Evolutionary conservation across 768 basidiomycete genomes (phyloP), one percentile per base, ranked within the genome.

Genomic region (Mycena indigotica): DNA sequence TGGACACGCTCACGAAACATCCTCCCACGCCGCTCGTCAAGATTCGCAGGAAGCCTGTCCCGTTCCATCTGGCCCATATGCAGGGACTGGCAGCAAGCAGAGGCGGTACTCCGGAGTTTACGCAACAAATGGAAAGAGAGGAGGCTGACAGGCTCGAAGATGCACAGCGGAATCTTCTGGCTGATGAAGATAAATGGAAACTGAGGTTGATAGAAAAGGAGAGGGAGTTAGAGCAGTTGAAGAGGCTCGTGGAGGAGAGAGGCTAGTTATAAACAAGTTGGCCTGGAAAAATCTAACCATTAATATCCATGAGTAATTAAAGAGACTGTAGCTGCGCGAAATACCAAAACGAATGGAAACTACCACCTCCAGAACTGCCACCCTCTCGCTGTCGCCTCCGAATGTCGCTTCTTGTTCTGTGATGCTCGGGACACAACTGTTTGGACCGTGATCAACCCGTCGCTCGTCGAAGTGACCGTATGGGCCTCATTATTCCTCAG

Each of bases 21-120:
- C 87, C 92, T 1, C 94, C 95, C 0, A 95, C 90, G 0, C 86
- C 86, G 3, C 76, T 98, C 0, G 89, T 91, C 1, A 88, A 82
- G 63, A 63, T 55, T 25, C 86, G 79, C 65, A 75, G 77, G 24
- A 83, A 77, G 54, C 87, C 87, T 1, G 75, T 90, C 12, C 91
- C 91, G 6, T 90, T 91, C 68, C 86, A 92, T 65, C 72, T 82
- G 8, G 83, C 85, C n/a, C 76, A 88, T 58, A 75, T 82, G 1
- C 78, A 71, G 12, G 84, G 85, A 1, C 72, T 91, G 19, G 87
- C 88, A 56, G 88, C 84, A 28, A 86, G 84, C 28, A 86, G 79
- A 66, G 75, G 81, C 45, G 81, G 89, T 28, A 74, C 88, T 25
- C 90, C 95, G 1, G 96, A 98, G 74, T 98, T 98, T 65, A 88